Base-by-base conservation (phyloP, 179 eudicot genomes). In the Beta macrorhiza region DNA sequence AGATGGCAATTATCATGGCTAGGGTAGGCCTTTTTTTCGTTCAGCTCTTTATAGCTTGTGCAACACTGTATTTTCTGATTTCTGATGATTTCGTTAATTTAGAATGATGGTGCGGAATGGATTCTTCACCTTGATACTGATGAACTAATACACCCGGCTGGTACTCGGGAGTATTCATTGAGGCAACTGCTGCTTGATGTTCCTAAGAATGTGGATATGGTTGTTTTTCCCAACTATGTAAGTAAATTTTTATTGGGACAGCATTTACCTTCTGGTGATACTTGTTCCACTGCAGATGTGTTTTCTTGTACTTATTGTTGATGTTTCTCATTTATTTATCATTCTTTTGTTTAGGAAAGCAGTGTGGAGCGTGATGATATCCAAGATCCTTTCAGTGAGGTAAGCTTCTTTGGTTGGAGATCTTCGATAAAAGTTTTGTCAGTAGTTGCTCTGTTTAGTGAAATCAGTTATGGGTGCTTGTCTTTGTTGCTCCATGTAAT, bases 1-100 rank as follows among this genome's bases (percentile, higher is more conserved):
- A 95, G 84, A 95, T 93, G 99, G 98, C 97, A 59, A 92, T 95
- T 42, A 90, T 90, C 79, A 93, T 91, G 99, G 99, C 99, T 71
- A 89, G 97, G 98, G 99, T 95, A 91, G 74, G 91, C 29, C 68
- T 11, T 25, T 37, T 0, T 53, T 32, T 72, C 0, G 44, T 72
- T 58, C 22, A 25, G 8, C 67, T 42, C n/a, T 80, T 68, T 51
- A 72, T 62, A 45, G 19, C 45, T 32, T 79, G 55, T 69, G 47
- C 5, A 44, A 59, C 37, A 11, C 5, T 20, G 51, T 19, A 61
- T 42, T 76, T 56, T 9, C 71, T 69, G 20, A 85, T 58, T 68
- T 52, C 69, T 67, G 44, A 57, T 79, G 74, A 44, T 14, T 55
- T 4, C n/a, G 22, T 14, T 25, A 63, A 29, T 62, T 56, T 56